Percentiles rank a stretch among this genome's conserved stretches.
Evolutionary conservation across 1,139 yeast species (phyloP).

Genomic region (Pichia sp.): DNA sequence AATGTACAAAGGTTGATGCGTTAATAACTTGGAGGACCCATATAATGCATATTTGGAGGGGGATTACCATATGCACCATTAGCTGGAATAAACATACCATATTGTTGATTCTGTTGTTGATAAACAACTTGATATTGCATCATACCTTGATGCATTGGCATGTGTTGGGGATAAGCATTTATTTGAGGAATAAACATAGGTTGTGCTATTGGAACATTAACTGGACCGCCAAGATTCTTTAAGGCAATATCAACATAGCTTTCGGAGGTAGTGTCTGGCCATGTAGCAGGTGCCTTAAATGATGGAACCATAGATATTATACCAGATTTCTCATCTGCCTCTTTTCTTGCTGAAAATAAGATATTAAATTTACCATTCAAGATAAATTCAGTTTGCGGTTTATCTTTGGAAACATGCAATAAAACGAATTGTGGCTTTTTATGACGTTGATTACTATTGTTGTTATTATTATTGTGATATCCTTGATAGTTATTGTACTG

Average conservation of each 20-base stretch:
- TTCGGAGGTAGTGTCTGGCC: slow-evolving; percentile 52
- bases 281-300: slow-evolving; percentile 73
- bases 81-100: slow-evolving; percentile 6
- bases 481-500: background rate
- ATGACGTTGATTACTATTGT: slow-evolving; percentile 19
- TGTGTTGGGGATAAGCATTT: slow-evolving; percentile 3
- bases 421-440: slow-evolving; percentile 11
- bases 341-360: slow-evolving; percentile 39
- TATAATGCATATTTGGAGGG: no score
- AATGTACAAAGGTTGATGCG: no score
- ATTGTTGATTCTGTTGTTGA: background rate
- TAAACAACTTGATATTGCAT: background rate
- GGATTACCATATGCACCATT: slow-evolving; percentile 16
- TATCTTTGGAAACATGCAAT: slow-evolving; percentile 38
- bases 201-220: slow-evolving; percentile 10
- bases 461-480: slow-evolving; percentile 2
- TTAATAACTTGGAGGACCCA: no score
- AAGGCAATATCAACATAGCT: slow-evolving; percentile 46
- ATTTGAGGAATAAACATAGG: slow-evolving; percentile 13
- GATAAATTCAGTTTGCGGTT: slow-evolving; percentile 39
- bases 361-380: slow-evolving; percentile 53
- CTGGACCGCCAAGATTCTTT: slow-evolving; percentile 16
- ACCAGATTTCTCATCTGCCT: slow-evolving; percentile 29
- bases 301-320: slow-evolving; percentile 51
- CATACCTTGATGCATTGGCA: no score